Percentiles rank a stretch among this genome's conserved stretches.
These are phyloP conservation scores for Rugosomyces carneus DNA, from an alignment of 1,284 basidiomycete species.

Conservation along the genomic window DNA sequence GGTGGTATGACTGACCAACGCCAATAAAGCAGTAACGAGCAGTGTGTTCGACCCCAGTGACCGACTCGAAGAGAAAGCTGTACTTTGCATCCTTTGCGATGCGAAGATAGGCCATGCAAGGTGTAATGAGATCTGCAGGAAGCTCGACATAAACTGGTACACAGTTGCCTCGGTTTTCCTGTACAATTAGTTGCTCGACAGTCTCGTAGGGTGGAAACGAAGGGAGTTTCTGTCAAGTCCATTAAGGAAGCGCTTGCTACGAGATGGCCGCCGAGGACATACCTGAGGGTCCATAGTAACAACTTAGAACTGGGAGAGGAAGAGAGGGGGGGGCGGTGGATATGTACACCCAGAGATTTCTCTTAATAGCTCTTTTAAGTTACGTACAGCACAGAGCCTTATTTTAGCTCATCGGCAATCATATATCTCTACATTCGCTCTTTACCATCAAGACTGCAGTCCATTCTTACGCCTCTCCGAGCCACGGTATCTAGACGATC, in stretches of 20 bases:
- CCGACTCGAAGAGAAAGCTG: slow-evolving; percentile 90
- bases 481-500: neutral
- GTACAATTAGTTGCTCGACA: slow-evolving; percentile 68
- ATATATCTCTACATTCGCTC: slow-evolving; percentile 2
- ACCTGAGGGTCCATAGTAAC: slow-evolving; percentile 59
- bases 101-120: slow-evolving; percentile 94
- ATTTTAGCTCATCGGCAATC: neutral
- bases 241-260: slow-evolving; percentile 7
- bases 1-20: slow-evolving; percentile 54
- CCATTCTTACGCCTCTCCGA: neutral
- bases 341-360: neutral
- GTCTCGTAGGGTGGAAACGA: slow-evolving; percentile 63
- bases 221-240: slow-evolving; percentile 46
- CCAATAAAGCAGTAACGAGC: slow-evolving; percentile 97
- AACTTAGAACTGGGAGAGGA: neutral
- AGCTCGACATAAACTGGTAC: slow-evolving; percentile 91
- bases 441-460: slow-evolving; percentile 4
- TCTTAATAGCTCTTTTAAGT: neutral
- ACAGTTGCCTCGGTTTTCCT: slow-evolving; percentile 82
- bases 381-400: neutral
- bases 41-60: slow-evolving; percentile 86
- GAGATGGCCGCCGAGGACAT: slow-evolving; percentile 16
- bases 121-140: slow-evolving; percentile 94
- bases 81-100: slow-evolving; percentile 89
- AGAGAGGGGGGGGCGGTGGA: neutral